Evolutionary conservation across 306 rosid genomes (phyloP).

Genomic region (Inga oerstediana): DNA sequence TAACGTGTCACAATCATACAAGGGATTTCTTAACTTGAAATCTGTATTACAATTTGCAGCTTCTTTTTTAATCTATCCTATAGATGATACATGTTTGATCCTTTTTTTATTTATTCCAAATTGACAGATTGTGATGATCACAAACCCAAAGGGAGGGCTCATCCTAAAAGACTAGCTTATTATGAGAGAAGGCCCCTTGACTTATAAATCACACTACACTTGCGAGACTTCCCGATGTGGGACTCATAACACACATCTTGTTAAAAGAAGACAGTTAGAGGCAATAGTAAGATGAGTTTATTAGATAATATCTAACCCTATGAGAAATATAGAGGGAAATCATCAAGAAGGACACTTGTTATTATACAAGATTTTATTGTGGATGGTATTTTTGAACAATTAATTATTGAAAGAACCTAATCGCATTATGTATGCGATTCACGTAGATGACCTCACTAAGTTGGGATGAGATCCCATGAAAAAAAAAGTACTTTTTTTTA

Average conservation of each 20-base stretch:
- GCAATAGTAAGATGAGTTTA: background rate
- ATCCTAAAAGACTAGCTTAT: no score
- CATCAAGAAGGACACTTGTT: background rate
- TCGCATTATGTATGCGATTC: background rate
- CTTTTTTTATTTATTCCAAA: no score
- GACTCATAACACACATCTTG: background rate
- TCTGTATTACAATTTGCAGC: background rate
- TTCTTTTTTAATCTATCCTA: background rate
- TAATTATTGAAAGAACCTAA: background rate
- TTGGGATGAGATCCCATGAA: no score
- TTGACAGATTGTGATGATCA: background rate
- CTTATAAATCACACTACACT: no score
- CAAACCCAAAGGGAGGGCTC: rapidly evolving
- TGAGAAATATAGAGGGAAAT: background rate
- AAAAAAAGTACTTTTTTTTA: no score
- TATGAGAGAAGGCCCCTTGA: no score
- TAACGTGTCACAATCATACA: no score
- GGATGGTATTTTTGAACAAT: background rate
- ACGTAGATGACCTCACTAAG: no score
- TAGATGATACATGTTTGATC: background rate
- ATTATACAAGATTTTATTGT: no score
- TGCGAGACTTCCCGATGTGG: no score
- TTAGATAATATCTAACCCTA: background rate
- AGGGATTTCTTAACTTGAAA: no score
- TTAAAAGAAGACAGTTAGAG: background rate